These are phyloP conservation scores for Antitrichia curtipendula DNA, from an alignment of 225 moss, liverwort and hornwort genomes.

Conservation along the genomic window DNA sequence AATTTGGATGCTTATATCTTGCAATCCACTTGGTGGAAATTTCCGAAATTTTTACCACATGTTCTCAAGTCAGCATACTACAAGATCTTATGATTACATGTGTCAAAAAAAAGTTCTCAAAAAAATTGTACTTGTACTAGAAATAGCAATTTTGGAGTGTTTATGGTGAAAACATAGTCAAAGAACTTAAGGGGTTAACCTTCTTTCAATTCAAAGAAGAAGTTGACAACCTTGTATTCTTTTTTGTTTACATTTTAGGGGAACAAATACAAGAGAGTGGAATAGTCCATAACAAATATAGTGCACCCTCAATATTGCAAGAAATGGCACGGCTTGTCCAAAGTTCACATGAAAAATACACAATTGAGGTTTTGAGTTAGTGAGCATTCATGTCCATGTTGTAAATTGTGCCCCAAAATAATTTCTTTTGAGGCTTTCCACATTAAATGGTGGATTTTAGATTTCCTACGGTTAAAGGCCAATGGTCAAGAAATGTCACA, in stretches of 20 bases:
- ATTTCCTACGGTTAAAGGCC: not conserved
- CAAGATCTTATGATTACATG: too few relatives aligned
- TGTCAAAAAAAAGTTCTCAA: too few relatives aligned
- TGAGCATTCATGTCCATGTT: rapidly evolving
- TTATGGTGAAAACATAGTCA: too few relatives aligned
- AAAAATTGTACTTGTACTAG: too few relatives aligned
- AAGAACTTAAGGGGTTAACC: too few relatives aligned
- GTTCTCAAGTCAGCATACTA: too few relatives aligned
- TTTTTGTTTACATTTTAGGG: not conserved
- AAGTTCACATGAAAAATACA: rapidly evolving
- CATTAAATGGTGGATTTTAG: not conserved
- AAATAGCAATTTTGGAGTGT: too few relatives aligned
- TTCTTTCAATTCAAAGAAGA: not conserved
- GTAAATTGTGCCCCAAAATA: rapidly evolving
- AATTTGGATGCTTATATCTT: too few relatives aligned
- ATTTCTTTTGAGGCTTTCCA: not conserved
- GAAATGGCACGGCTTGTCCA: rapidly evolving
- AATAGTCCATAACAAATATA: not conserved
- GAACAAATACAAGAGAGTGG: rapidly evolving
- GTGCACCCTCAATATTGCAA: not conserved
- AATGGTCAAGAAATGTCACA: rapidly evolving
- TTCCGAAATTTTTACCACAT: too few relatives aligned
- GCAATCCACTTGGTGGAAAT: too few relatives aligned
- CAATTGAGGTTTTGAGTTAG: not conserved
- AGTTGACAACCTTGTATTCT: rapidly evolving